Evolutionary conservation across 1,284 basidiomycete species (phyloP).

Genomic region (Polyporus tsugae): DNA sequence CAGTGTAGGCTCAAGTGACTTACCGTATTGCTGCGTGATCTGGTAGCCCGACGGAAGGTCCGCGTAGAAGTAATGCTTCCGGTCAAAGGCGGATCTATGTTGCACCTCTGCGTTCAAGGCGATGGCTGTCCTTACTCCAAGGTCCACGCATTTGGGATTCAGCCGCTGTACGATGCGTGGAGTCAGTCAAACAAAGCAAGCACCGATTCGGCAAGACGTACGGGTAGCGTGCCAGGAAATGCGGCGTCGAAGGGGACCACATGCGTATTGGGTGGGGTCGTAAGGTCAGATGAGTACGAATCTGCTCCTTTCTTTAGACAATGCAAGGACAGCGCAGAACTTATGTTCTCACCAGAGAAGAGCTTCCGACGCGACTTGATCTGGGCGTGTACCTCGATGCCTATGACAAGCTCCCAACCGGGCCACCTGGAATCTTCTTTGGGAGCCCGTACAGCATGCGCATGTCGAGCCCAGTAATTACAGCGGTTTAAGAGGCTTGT

Average conservation of each 20-base stretch:
- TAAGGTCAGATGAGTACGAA: constrained; percentile 56
- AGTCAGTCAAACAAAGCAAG: constrained; percentile 7
- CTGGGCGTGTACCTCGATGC: constrained; percentile 96
- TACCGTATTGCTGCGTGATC: constrained; percentile 95
- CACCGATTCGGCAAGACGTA: constrained; percentile 46
- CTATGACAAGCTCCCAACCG: constrained; percentile 89
- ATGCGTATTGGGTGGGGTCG: constrained; percentile 72
- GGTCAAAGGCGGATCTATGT: constrained; percentile 84
- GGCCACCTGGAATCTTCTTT: constrained; percentile 53
- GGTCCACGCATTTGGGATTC: constrained; percentile 82
- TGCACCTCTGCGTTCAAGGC: constrained; percentile 84
- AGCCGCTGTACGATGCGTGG: constrained; percentile 59
- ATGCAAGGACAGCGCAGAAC: not conserved
- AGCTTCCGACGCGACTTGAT: constrained; percentile 89
- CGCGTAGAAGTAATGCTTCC: constrained; percentile 99
- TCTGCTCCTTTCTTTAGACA: constrained; percentile 22
- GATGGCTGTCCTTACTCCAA: constrained; percentile 85
- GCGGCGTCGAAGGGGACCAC: constrained; percentile 91
- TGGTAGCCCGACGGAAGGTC: constrained; percentile 96
- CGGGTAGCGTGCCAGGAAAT: constrained; percentile 93
- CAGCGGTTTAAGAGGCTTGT: constrained; percentile 25
- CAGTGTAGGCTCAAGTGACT: constrained; percentile 34
- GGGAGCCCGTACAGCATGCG: constrained; percentile 31
- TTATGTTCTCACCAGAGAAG: constrained; percentile 77
- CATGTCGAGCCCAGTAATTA: constrained; percentile 17